phyloP scores from a whole-genome alignment of 352 stramenopile species.

The Aphanomyces astaci region DNA sequence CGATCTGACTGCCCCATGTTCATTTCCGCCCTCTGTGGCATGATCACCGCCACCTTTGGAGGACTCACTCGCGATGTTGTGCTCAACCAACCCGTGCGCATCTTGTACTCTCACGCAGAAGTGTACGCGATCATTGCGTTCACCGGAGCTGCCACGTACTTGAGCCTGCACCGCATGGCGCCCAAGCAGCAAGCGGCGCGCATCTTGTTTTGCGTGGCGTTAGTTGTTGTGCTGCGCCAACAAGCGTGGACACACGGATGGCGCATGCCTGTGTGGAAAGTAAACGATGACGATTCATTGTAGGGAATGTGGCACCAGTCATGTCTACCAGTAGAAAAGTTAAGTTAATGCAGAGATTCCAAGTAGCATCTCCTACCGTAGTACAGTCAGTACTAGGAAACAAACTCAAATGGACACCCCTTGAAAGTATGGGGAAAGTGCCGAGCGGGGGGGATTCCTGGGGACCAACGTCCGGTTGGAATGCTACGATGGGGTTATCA shows the following conservation, averaged over 20 bases:
- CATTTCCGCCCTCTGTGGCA: constrained; percentile 32
- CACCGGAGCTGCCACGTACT: constrained; percentile 28
- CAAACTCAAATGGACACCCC: no score
- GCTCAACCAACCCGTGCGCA: constrained; percentile 26
- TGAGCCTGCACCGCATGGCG: constrained; percentile 9
- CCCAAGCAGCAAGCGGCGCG: constrained; percentile 2
- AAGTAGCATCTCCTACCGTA: no score
- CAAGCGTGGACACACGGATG: constrained; percentile 28
- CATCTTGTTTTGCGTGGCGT: constrained; percentile 25
- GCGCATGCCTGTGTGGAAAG: no score
- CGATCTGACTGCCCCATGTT: constrained; percentile 20
- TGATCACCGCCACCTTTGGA: constrained; percentile 40
- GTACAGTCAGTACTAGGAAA: no score
- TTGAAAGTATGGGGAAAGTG: no score
- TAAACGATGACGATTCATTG: no score
- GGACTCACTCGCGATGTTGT: constrained; percentile 30
- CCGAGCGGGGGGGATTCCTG: no score
- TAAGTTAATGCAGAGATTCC: no score
- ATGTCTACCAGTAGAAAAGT: no score
- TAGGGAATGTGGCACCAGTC: no score
- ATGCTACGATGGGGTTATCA: no score
- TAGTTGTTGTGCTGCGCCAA: constrained; percentile 24
- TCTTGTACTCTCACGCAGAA: constrained; percentile 34
- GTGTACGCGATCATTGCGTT: constrained; percentile 34
- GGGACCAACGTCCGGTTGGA: no score